These are phyloP conservation scores for Neoscytalidium dimidiatum DNA, from an alignment of 2,329 filamentous ascomycete species.

Conservation along the genomic window DNA sequence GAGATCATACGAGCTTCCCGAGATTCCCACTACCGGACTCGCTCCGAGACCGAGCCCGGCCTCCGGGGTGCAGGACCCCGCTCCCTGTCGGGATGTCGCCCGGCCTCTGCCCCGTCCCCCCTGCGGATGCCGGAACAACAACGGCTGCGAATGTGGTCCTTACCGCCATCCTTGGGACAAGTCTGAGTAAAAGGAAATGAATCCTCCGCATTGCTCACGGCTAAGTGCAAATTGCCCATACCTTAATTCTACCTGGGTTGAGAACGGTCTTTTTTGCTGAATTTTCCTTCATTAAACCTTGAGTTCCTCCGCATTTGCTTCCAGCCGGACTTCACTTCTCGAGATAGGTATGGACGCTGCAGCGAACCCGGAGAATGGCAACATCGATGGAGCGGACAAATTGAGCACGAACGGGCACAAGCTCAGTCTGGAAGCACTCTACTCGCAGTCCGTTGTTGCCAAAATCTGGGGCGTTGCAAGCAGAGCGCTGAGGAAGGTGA, in stretches of 20 bases:
- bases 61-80: neutral
- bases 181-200: too few relatives aligned
- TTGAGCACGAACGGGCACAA: neutral
- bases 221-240: too few relatives aligned
- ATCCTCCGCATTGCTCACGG: too few relatives aligned
- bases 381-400: neutral
- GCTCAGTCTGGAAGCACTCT: slow-evolving; percentile 19
- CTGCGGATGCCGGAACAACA: too few relatives aligned
- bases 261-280: too few relatives aligned
- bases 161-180: too few relatives aligned
- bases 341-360: too few relatives aligned
- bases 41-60: neutral
- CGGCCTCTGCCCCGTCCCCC: neutral
- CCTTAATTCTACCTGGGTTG: too few relatives aligned
- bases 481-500: slow-evolving; percentile 13
- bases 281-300: too few relatives aligned
- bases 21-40: neutral
- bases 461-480: slow-evolving; percentile 29
- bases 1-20: neutral
- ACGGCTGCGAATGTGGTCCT: too few relatives aligned
- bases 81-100: neutral
- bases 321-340: too few relatives aligned
- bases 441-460: slow-evolving; percentile 23
- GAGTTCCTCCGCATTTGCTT: too few relatives aligned
- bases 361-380: neutral